Evolutionary conservation across 441 rosid genomes (phyloP).

Genomic region (Adansonia madagascariensis): DNA sequence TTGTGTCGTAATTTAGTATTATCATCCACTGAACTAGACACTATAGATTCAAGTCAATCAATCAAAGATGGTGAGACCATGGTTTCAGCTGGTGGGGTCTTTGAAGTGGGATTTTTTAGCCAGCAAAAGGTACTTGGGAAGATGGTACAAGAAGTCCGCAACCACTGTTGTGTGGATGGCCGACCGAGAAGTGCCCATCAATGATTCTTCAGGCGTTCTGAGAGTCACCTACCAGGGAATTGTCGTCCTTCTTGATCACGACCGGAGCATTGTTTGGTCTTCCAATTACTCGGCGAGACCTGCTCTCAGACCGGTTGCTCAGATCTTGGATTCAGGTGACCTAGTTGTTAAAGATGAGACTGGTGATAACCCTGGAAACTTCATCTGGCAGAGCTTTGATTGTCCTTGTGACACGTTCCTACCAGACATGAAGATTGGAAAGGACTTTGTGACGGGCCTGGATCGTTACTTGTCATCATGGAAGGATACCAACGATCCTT

Average conservation of each 20-base stretch:
- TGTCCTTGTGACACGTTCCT: constrained; percentile 37
- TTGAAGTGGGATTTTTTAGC: constrained; percentile 30
- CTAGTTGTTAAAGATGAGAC: constrained; percentile 35
- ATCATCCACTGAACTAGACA: background rate
- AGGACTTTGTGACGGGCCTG: constrained; percentile 21
- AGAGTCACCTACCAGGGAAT: constrained; percentile 4
- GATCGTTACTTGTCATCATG: constrained; percentile 34
- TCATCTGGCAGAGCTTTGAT: constrained; percentile 45
- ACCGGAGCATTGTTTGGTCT: constrained; percentile 21
- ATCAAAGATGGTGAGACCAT: constrained; percentile 26
- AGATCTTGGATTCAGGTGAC: constrained; percentile 42
- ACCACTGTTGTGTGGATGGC: constrained; percentile 32
- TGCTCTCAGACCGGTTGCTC: constrained; percentile 17
- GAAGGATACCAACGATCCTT: constrained; percentile 36
- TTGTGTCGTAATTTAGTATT: background rate
- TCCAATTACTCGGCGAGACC: constrained; percentile 13
- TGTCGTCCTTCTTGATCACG: constrained; percentile 10
- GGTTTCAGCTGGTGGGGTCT: constrained; percentile 24
- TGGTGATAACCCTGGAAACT: background rate
- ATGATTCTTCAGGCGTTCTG: constrained; percentile 21
- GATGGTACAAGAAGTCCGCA: constrained; percentile 27
- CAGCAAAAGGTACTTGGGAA: constrained; percentile 23
- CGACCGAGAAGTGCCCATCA: constrained; percentile 28
- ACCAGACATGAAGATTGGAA: constrained; percentile 42
- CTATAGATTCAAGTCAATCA: constrained; percentile 1